Evolutionary conservation across 768 basidiomycete species (phyloP).

Genomic region (Termitomyces sp.): DNA sequence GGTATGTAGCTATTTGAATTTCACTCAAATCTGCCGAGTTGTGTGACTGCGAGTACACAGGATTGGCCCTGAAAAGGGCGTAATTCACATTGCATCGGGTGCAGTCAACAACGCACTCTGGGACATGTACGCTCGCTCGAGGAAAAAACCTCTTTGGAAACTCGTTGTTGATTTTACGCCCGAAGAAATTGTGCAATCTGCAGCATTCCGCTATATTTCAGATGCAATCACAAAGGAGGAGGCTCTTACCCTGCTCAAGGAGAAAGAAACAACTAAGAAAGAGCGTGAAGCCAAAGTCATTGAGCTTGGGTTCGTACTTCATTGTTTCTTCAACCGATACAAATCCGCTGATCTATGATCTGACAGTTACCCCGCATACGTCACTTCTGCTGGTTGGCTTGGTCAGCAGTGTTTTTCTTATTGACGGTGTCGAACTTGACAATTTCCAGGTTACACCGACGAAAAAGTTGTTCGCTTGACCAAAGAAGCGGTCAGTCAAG

Average conservation of each 20-base stretch:
- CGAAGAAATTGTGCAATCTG: slow-evolving; percentile 73
- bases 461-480: slow-evolving; percentile 89
- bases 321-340: neutral
- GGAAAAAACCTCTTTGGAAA: slow-evolving; percentile 91
- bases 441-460: slow-evolving; percentile 73
- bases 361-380: slow-evolving; percentile 88
- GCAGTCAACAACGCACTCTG: slow-evolving; percentile 92
- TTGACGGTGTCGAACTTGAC: neutral
- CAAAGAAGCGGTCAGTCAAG: slow-evolving; percentile 76
- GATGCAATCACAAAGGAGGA: slow-evolving; percentile 92
- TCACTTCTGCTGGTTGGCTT: slow-evolving; percentile 92
- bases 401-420: slow-evolving; percentile 34
- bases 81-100: slow-evolving; percentile 86
- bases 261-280: slow-evolving; percentile 71
- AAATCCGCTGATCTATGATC: neutral
- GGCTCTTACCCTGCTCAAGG: slow-evolving; percentile 78
- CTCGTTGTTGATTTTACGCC: slow-evolving; percentile 89
- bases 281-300: slow-evolving; percentile 75
- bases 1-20: slow-evolving; percentile 43
- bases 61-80: slow-evolving; percentile 95
- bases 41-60: slow-evolving; percentile 28
- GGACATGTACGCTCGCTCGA: slow-evolving; percentile 85
- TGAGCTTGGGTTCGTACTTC: slow-evolving; percentile 51
- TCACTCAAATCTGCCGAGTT: neutral
- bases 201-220: slow-evolving; percentile 87